Evolutionary conservation across 148 eudicot species (phyloP).

Genomic region (Amaranthus palmeri): DNA sequence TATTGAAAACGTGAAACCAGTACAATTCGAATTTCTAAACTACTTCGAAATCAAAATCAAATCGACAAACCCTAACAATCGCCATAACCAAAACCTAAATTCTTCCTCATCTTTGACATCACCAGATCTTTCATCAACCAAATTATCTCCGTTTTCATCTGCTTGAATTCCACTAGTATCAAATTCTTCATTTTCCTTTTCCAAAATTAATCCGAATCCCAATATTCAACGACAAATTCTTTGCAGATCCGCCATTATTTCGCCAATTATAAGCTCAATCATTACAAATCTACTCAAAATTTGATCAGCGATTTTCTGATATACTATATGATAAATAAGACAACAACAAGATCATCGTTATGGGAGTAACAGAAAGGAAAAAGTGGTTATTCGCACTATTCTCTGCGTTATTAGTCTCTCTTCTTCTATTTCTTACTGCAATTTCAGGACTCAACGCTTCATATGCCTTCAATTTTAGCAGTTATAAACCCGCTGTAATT

Average conservation of each 20-base stretch:
- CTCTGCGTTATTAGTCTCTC: conserved; percentile 54
- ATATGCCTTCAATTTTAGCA: conserved; percentile 33
- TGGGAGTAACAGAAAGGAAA: conserved; percentile 84
- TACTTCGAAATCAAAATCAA: not conserved
- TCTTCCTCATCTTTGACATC: not conserved
- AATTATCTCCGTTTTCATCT: not conserved
- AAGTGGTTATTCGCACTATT: conserved; percentile 75
- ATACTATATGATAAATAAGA: conserved; percentile 16
- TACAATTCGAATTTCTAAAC: not conserved
- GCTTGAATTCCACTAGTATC: not conserved
- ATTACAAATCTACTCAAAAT: not conserved
- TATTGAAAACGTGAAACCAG: not conserved
- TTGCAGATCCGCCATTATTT: not conserved
- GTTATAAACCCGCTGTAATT: conserved; percentile 18
- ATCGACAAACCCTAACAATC: conserved; percentile 3
- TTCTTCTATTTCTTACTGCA: conserved; percentile 51
- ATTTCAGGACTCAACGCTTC: conserved; percentile 56
- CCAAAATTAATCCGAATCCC: not conserved
- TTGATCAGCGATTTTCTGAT: not conserved
- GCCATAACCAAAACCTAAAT: not conserved
- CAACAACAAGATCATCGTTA: conserved; percentile 11
- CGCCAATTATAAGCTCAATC: not conserved
- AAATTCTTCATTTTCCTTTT: not conserved
- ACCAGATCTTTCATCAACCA: not conserved
- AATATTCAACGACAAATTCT: not conserved